Evolutionary conservation across 2,329 filamentous ascomycete species (phyloP).

Genomic region (Xylaria digitata): DNA sequence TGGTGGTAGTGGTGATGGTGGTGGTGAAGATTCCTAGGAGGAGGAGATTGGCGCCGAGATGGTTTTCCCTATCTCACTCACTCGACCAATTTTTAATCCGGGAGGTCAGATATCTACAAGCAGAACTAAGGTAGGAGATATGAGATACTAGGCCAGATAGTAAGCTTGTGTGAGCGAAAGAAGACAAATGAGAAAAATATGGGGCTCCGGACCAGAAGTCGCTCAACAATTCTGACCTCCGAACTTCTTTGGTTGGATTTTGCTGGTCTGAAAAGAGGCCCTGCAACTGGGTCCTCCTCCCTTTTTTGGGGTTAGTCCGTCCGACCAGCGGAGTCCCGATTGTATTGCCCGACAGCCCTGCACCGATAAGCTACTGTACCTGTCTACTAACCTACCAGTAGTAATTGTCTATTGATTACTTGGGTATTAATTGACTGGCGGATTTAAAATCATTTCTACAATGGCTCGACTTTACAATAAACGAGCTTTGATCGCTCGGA

Average conservation of each 20-base stretch:
- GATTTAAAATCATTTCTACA: too few species aligned
- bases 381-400: too few species aligned
- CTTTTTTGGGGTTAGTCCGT: constrained; percentile 33
- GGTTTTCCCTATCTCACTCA: constrained; percentile 23
- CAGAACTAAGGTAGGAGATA: background rate
- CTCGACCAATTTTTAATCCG: constrained; percentile 12
- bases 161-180: constrained; percentile 31
- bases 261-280: background rate
- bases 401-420: too few species aligned
- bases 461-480: too few species aligned
- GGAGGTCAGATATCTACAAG: background rate
- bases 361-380: constrained; percentile 9
- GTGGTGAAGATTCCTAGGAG: background rate
- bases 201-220: constrained; percentile 38
- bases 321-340: constrained; percentile 35
- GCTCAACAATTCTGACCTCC: constrained; percentile 40
- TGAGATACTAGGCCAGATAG: constrained; percentile 14
- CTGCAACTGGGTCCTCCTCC: constrained; percentile 9
- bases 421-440: too few species aligned
- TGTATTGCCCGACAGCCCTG: constrained; percentile 14
- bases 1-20: background rate
- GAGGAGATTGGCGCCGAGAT: constrained; percentile 29
- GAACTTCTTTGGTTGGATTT: background rate
- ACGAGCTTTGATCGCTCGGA: too few species aligned
- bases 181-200: constrained; percentile 34